A percentile compares a stretch with the other conserved stretches of the same genome.
phyloP scores from a whole-genome alignment of 2,329 filamentous ascomycete genomes.

The Aspergillus sp. region DNA sequence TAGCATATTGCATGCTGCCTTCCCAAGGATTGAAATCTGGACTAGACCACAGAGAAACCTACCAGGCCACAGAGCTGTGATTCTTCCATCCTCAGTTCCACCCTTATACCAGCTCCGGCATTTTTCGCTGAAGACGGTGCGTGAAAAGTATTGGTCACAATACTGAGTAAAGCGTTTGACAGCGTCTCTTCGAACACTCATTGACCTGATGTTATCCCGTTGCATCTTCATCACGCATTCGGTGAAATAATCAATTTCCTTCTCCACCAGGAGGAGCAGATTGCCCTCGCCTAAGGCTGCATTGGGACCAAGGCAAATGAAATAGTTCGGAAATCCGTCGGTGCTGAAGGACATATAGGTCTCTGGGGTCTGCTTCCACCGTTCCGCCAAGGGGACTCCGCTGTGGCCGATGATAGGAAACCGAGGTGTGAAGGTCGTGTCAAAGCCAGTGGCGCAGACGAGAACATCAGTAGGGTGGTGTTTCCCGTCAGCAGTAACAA shows the following conservation, averaged over 20 bases:
- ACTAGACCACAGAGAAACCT: conserved; percentile 2
- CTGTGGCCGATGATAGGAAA: conserved; percentile 27
- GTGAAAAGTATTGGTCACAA: conserved; percentile 28
- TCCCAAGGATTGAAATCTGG: conserved; percentile 1
- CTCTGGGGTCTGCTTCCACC: conserved; percentile 26
- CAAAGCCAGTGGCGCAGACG: conserved; percentile 33
- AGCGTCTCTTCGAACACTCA: conserved; percentile 18
- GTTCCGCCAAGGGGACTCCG: conserved; percentile 19
- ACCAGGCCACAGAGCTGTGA: conserved; percentile 31
- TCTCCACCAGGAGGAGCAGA: conserved; percentile 27
- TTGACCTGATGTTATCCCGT: conserved; percentile 25
- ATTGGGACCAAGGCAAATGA: conserved; percentile 28
- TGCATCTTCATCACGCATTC: conserved; percentile 28
- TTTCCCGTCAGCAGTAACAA: conserved; percentile 27
- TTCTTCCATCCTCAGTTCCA: conserved; percentile 21
- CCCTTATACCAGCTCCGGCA: conserved; percentile 35
- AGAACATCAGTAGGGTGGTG: conserved; percentile 28
- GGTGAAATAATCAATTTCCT: conserved; percentile 27
- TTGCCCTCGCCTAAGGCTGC: conserved; percentile 26
- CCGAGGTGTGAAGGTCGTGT: conserved; percentile 27
- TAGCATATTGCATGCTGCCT: neutral
- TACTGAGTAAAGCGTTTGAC: conserved; percentile 23
- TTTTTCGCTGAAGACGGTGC: conserved; percentile 27
- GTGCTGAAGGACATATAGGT: conserved; percentile 29
- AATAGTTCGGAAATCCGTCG: conserved; percentile 29